Percentiles rank a stretch among this genome's conserved stretches.
Conservation (phyloP, 106 monocot genomes). For the Acorus calamus region DNA sequence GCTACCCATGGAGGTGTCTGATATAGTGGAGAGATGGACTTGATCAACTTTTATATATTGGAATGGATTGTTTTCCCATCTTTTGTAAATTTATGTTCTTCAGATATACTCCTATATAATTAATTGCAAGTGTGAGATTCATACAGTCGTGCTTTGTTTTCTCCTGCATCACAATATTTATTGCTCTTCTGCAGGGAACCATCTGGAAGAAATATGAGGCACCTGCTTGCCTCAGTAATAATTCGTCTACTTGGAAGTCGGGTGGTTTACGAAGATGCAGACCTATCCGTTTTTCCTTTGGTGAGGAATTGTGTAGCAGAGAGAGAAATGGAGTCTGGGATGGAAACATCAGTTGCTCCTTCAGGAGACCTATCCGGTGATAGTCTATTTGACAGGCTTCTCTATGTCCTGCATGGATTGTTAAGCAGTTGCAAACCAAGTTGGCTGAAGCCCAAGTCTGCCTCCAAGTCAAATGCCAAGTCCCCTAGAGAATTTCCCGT, state of each 20-base stretch:
- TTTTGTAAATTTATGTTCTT: too few relatives aligned
- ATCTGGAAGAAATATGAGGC: constrained; percentile 56
- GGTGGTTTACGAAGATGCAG: constrained; percentile 69
- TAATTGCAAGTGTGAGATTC: background rate
- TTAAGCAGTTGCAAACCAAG: constrained; percentile 71
- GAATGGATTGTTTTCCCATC: too few relatives aligned
- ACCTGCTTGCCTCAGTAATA: constrained; percentile 56
- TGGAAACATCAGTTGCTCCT: constrained; percentile 21
- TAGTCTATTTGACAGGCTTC: constrained; percentile 75
- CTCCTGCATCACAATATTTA: background rate
- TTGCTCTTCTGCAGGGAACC: constrained; percentile 27
- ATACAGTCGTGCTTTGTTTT: background rate
- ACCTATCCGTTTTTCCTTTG: constrained; percentile 27
- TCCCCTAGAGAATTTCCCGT: constrained; percentile 66
- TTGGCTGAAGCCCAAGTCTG: constrained; percentile 67
- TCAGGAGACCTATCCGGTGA: constrained; percentile 51
- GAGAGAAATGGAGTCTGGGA: constrained; percentile 25
- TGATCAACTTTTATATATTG: too few relatives aligned
- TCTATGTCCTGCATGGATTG: constrained; percentile 71
- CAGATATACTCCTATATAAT: too few relatives aligned
- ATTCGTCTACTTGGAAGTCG: constrained; percentile 67
- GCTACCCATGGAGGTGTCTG: too few relatives aligned
- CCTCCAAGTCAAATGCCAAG: constrained; percentile 50
- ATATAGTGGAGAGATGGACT: too few relatives aligned
- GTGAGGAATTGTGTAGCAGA: constrained; percentile 9